Conservation (phyloP, 768 basidiomycete species). For the Xanthoconium stramineum region DNA sequence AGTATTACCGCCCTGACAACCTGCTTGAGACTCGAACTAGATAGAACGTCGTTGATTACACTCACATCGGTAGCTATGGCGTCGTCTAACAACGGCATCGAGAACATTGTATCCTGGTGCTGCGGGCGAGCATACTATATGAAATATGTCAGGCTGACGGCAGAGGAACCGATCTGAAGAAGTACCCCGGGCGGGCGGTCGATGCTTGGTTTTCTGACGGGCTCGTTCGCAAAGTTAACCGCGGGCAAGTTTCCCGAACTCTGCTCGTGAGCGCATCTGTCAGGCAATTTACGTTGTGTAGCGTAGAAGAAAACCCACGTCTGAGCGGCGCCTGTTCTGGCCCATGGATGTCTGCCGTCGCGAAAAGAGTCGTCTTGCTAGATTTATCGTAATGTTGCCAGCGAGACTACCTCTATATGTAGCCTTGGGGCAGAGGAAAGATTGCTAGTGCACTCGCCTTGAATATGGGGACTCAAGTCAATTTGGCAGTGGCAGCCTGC, state of each 20-base stretch:
- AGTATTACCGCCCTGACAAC: neutral
- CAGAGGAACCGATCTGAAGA: neutral
- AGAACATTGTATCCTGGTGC: conserved; percentile 10
- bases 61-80: conserved; percentile 4
- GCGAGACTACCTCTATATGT: conserved; percentile 12
- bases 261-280: conserved; percentile 3
- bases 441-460: neutral
- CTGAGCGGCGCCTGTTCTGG: neutral
- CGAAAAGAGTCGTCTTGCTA: neutral
- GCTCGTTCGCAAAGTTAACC: neutral
- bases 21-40: neutral
- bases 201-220: neutral
- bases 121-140: conserved; percentile 3
- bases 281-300: neutral
- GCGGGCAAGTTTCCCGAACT: neutral
- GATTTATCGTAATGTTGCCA: neutral
- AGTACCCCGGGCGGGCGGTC: conserved; percentile 5
- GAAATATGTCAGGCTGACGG: neutral
- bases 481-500: conserved; percentile 6
- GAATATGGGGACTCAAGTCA: neutral
- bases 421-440: neutral
- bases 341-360: conserved; percentile 1
- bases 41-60: neutral
- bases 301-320: conserved; percentile 8
- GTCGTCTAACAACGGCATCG: conserved; percentile 1